Evolutionary conservation across 2,329 filamentous ascomycete species (phyloP).

Genomic region (Graphilbum fragrans): DNA sequence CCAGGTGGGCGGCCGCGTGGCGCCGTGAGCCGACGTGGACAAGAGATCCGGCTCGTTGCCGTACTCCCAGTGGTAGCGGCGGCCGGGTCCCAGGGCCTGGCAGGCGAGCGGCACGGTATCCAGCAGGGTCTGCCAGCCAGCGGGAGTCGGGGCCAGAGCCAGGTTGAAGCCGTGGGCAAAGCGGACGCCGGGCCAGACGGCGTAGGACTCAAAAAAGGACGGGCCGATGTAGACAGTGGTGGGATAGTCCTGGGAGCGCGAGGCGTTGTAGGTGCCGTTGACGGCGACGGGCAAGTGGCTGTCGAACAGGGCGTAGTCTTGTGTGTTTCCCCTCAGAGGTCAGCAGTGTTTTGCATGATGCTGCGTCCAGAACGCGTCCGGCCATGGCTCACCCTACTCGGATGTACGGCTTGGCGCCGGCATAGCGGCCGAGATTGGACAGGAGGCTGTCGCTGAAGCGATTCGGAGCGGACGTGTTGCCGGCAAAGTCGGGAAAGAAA

Average conservation of each 20-base stretch:
- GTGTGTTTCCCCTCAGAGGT: conserved; percentile 56
- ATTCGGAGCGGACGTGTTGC: conserved; percentile 43
- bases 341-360: no score
- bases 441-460: conserved; percentile 48
- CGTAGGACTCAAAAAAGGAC: conserved; percentile 51
- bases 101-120: conserved; percentile 45
- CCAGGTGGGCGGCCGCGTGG: conserved; percentile 38
- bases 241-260: conserved; percentile 44
- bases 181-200: conserved; percentile 39
- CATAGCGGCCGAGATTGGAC: conserved; percentile 39
- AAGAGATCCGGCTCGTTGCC: conserved; percentile 54
- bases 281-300: conserved; percentile 33
- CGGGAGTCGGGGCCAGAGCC: conserved; percentile 28
- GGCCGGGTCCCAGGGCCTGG: conserved; percentile 34
- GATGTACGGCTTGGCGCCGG: conserved; percentile 45
- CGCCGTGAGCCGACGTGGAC: conserved; percentile 36
- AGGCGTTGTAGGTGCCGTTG: conserved; percentile 37
- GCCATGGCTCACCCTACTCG: conserved; percentile 37
- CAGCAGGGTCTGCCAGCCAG: conserved; percentile 36
- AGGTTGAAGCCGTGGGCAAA: conserved; percentile 53
- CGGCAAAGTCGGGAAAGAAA: conserved; percentile 39
- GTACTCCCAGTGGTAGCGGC: conserved; percentile 45
- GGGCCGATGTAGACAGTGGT: conserved; percentile 48
- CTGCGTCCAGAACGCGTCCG: no score
- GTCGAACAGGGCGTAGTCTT: conserved; percentile 52